Conservation (phyloP, 2,329 filamentous ascomycete species). For the Neopestalotiopsis sp. region DNA sequence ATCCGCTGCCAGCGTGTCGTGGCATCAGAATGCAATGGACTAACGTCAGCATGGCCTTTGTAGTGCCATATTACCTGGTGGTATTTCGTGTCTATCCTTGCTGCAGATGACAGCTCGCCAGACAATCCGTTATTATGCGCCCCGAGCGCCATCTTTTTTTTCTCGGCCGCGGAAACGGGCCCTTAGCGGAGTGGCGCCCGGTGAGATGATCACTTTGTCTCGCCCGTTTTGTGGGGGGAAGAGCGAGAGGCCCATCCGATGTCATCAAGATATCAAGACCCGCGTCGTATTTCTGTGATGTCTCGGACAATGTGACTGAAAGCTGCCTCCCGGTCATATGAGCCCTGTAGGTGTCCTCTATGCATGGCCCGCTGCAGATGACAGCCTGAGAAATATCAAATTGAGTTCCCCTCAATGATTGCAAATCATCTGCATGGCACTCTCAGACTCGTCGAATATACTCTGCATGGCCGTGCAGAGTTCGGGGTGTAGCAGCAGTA, state of each 20-base stretch:
- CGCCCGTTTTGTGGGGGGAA: background rate
- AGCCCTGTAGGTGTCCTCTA: background rate
- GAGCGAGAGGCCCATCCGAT: background rate
- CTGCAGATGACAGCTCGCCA: constrained; percentile 3
- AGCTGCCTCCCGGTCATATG: background rate
- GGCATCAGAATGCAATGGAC: constrained; percentile 6
- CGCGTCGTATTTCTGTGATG: background rate
- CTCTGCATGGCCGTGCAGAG: background rate
- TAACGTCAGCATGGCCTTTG: background rate
- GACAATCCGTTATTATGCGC: background rate
- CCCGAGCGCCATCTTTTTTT: constrained; percentile 1
- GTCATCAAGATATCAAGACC: background rate
- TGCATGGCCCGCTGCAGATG: background rate
- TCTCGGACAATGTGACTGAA: background rate
- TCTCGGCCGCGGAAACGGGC: constrained; percentile 1
- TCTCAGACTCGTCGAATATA: background rate
- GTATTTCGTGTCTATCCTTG: background rate
- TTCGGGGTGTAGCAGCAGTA: background rate
- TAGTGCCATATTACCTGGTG: background rate
- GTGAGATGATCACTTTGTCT: background rate
- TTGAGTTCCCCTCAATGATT: background rate
- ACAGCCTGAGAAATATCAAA: background rate
- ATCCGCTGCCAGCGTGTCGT: constrained; percentile 11
- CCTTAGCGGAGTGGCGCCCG: constrained; percentile 3
- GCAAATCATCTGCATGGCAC: background rate